A percentile compares a stretch with the other conserved stretches of the same genome.
These are phyloP conservation scores for Nitzschia palea DNA, from an alignment of 108 stramenopile genomes.

Conservation along the genomic window DNA sequence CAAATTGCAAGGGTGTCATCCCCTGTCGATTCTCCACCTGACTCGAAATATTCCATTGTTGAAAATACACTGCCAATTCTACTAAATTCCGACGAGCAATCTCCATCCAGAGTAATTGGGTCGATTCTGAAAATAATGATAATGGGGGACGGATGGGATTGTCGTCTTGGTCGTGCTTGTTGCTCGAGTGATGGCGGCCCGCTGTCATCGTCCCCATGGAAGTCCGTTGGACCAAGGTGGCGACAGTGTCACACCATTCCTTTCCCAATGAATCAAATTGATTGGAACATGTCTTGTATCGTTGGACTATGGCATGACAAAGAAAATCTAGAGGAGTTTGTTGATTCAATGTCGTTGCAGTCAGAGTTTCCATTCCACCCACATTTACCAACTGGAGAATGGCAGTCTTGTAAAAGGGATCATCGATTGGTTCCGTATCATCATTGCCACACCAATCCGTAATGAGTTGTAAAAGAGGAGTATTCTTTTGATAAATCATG, in stretches of 20 bases:
- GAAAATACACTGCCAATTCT: constrained; percentile 37
- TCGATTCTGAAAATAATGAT: neutral
- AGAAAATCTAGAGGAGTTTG: neutral
- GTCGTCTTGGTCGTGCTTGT: neutral
- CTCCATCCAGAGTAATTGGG: constrained; percentile 1
- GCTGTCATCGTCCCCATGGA: no score
- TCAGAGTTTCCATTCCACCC: neutral
- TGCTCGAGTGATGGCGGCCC: no score
- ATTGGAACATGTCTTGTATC: no score
- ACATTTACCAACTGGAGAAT: no score
- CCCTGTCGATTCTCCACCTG: constrained; percentile 63
- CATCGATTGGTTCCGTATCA: neutral
- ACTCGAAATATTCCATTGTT: constrained; percentile 31
- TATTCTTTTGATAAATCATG: neutral
- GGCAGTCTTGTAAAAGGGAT: neutral
- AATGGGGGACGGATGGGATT: neutral
- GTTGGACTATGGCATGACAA: constrained; percentile 1
- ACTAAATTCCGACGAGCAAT: constrained; percentile 51
- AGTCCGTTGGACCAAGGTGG: no score
- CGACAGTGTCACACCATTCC: no score
- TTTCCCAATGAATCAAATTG: no score
- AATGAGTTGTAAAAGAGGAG: neutral
- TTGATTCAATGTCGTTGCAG: neutral
- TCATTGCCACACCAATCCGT: neutral
- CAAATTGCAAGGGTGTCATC: constrained; percentile 78